Base-by-base conservation (phyloP, 495 filamentous ascomycete species). In the Neurospora sp. region DNA sequence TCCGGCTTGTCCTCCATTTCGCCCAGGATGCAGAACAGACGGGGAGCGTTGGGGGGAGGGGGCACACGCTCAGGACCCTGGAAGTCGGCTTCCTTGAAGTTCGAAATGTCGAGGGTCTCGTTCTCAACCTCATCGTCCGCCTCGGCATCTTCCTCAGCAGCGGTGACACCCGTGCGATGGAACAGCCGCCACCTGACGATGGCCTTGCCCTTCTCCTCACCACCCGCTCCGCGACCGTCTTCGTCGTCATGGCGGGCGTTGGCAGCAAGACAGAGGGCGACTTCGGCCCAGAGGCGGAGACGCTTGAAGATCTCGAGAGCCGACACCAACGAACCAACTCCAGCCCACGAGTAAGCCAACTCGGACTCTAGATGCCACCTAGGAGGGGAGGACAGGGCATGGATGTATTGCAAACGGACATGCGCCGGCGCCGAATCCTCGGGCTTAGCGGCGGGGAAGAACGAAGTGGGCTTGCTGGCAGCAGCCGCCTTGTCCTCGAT, bases 261-360 rank as follows among this genome's bases (percentile, higher is more conserved):
- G 42, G 80, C 83, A 8, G 86, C 86, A 79, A 91, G 93, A 81
- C 96, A 99, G 1, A 99, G 86, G 0, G 96, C 96, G 10, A 92
- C 93, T 83, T 99, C 96, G 11, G 96, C 92, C 94, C 95, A 98
- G 83, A 99, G 91, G 69, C 95, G 90, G 12, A 99, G 85, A 4
- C 96, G 88, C 82, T 97, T 94, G 82, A 97, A 99, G 77, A 99
- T 98, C 70, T 97, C 96, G 12, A 99, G 86, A 1, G 96, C 96
- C 0, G 95, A 94, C 2, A 92, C 88, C 9, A 99, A 85, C 69
- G 92, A 94, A 31, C 96, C 96, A 2, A 97, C 87, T 31, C 88
- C 87, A 20, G 93, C 91, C 96, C 96, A 99, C 6, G 93, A 90
- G 72, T 92, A 90, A 6, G 96, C 96, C 10, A 99, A 87, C 79